These are phyloP conservation scores for Plenodomus biglobosus DNA, from an alignment of 2,329 filamentous ascomycete genomes.

Conservation along the genomic window DNA sequence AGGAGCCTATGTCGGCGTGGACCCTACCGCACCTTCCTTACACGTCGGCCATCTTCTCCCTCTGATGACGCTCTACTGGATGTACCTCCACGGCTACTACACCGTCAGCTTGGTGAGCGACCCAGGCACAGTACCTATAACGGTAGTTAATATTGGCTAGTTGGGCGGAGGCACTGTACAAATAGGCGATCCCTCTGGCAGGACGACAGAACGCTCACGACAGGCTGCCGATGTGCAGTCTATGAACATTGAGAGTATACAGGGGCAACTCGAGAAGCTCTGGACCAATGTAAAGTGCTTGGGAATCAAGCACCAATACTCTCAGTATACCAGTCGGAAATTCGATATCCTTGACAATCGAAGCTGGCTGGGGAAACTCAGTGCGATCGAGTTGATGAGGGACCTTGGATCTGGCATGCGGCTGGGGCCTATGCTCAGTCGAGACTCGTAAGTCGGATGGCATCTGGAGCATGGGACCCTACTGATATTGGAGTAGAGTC, in stretches of 20 bases:
- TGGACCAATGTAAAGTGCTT: constrained; percentile 73
- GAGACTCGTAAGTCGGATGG: constrained; percentile 71
- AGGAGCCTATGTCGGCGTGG: constrained; percentile 77
- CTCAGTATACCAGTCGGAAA: constrained; percentile 65
- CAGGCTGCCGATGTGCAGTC: constrained; percentile 56
- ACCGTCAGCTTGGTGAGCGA: constrained; percentile 61
- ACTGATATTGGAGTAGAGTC: constrained; percentile 55
- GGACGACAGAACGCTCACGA: constrained; percentile 62
- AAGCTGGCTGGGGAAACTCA: constrained; percentile 73
- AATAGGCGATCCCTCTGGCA: constrained; percentile 76
- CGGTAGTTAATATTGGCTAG: constrained; percentile 36
- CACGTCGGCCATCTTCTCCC: constrained; percentile 80
- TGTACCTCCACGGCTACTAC: constrained; percentile 74
- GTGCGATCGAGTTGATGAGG: constrained; percentile 73
- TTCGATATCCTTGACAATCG: constrained; percentile 77
- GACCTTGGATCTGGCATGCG: constrained; percentile 73
- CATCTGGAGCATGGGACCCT: too few relatives aligned
- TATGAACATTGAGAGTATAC: constrained; percentile 68
- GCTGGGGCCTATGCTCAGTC: constrained; percentile 81
- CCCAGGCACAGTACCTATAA: constrained; percentile 5
- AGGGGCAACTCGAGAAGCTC: constrained; percentile 69
- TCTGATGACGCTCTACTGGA: constrained; percentile 81
- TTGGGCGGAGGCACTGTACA: constrained; percentile 74
- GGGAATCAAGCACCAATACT: constrained; percentile 65
- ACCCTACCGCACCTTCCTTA: constrained; percentile 77